Evolutionary conservation across 1,284 basidiomycete species (phyloP), one percentile per base, ranked within the genome.

Genomic region (Chiua sp.): DNA sequence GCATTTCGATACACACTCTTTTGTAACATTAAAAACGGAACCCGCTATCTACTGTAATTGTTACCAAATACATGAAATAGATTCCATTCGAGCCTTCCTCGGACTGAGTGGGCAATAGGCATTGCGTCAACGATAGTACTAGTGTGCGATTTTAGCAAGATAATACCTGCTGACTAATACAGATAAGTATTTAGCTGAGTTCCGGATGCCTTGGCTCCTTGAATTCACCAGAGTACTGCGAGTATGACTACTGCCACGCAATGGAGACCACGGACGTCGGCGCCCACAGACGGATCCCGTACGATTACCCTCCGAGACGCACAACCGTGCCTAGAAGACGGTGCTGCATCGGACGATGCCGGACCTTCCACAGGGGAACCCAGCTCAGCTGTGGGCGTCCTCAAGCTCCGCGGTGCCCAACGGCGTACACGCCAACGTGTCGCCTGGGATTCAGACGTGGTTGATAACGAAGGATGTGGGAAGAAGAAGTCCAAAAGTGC

Each of bases 401-500:
- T 91, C 49, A 80, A 78, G 55, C 79, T 92, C 33, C 79, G 85
- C 22, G 90, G 82, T 18, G 80, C 71, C 4, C 76, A 78, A 2
- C 74, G 76, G 59, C 76, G 77, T 35, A 68, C 74, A 33, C 72
- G 79, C 20, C 84, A 80, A 44, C 77, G 80, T 23, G 92, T 94
- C 0, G 84, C 82, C 2, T 95, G 93, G 93, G 80, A 78, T 26
- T 87, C 91, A n/a, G 88, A 86, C 60, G 90, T 92, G 3, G 81
- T 95, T 2, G 93, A 95, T 70, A 95, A 95, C 65, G 93, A 95
- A 68, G 87, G 87, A 0, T 82, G 86, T 59, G 90, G 89, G 16
- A 86, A 83, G 77, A 94, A 94, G 75, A 91, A 90, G 63, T 90
- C 90, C 23, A 95, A 95, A 77, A 93, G 93, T 94, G 63, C 63